Conservation (phyloP, 2,329 filamentous ascomycete species). For the Paecilomyces niveus region DNA sequence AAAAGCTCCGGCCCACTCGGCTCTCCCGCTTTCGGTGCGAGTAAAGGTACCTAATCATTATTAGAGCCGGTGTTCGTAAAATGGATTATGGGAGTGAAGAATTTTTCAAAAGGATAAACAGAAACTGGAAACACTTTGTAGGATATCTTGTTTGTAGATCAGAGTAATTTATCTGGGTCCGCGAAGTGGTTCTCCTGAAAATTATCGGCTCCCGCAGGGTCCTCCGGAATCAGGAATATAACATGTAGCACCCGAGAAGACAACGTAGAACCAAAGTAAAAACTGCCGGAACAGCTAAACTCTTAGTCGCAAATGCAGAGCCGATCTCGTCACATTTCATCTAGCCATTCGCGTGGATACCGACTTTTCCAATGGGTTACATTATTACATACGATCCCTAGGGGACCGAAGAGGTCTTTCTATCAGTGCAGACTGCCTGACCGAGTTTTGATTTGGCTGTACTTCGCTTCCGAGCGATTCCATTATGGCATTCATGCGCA, state of each 20-base stretch:
- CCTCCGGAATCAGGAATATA: neutral
- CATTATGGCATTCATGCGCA: no score
- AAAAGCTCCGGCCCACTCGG: neutral
- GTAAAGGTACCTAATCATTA: neutral
- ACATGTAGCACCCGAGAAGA: neutral
- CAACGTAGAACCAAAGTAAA: neutral
- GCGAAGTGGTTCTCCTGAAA: neutral
- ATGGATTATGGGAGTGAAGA: neutral
- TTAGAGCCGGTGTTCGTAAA: neutral
- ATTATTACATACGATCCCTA: no score
- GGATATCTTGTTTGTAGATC: neutral
- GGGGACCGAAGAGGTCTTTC: no score
- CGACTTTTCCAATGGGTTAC: neutral
- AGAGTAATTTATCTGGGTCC: neutral
- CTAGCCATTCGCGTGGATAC: neutral
- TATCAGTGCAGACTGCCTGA: no score
- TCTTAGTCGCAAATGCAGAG: neutral
- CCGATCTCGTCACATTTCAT: neutral
- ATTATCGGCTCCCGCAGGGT: neutral
- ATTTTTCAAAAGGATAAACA: neutral
- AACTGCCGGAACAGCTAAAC: neutral
- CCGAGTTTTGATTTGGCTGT: no score
- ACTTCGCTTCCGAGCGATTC: no score
- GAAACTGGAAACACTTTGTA: neutral
- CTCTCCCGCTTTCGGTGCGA: neutral